Evolutionary conservation across 2,329 filamentous ascomycete species (phyloP).

Genomic region (Botrytis byssoidea): DNA sequence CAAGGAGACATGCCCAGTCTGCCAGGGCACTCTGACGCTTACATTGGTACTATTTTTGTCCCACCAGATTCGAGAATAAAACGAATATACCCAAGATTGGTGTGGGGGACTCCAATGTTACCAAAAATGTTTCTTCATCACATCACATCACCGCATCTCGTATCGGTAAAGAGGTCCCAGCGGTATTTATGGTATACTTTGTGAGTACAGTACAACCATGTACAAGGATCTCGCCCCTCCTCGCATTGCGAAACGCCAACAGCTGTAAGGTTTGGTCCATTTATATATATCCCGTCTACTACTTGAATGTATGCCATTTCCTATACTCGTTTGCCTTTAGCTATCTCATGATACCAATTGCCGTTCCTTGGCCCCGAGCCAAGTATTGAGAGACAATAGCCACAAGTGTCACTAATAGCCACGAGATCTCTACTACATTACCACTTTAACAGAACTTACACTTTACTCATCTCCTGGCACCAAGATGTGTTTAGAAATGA

Average conservation of each 20-base stretch:
- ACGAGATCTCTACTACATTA: background rate
- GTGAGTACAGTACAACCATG: slow-evolving; percentile 5
- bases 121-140: slow-evolving; percentile 8
- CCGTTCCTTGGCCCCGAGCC: background rate
- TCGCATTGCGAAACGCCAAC: slow-evolving; percentile 12
- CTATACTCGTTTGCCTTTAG: background rate
- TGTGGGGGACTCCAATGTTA: background rate
- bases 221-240: slow-evolving; percentile 7
- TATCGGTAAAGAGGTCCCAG: slow-evolving; percentile 2
- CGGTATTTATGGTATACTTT: slow-evolving; percentile 2
- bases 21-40: background rate
- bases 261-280: slow-evolving; percentile 1
- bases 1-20: background rate
- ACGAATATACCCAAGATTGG: background rate
- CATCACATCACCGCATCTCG: slow-evolving; percentile 4
- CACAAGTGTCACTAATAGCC: background rate
- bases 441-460: background rate
- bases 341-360: background rate
- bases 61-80: background rate
- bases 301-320: background rate
- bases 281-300: background rate
- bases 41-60: background rate
- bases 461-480: background rate
- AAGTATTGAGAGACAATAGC: background rate
- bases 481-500: slow-evolving; percentile 12